These are phyloP conservation scores for Aegilops bicornis DNA, from an alignment of 176 grass and related monocot species.

Conservation along the genomic window DNA sequence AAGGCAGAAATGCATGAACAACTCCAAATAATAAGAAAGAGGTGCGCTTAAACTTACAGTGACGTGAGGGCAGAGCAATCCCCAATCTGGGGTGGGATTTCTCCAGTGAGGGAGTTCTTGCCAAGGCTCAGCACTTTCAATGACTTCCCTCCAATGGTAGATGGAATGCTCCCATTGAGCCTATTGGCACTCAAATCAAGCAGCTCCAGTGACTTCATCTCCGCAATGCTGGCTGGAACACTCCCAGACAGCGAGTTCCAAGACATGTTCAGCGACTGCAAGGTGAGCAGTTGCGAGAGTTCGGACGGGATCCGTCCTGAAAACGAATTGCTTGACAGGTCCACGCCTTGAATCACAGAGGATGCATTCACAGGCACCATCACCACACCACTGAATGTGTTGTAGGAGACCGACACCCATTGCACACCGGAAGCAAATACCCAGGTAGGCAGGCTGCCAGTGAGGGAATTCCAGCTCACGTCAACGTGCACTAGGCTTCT, in stretches of 20 bases:
- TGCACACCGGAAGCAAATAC: conserved; percentile 62
- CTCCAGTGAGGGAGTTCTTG: conserved; percentile 74
- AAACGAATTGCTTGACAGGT: conserved; percentile 90
- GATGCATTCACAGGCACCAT: conserved; percentile 47
- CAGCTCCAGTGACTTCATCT: conserved; percentile 70
- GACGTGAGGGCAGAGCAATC: conserved; percentile 63
- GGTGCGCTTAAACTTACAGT: conserved; percentile 58
- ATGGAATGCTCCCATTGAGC: conserved; percentile 68
- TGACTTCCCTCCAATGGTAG: conserved; percentile 47
- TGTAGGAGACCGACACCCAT: conserved; percentile 72
- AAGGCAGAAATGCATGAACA: not conserved
- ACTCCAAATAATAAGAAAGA: conserved; percentile 12
- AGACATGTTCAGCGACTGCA: conserved; percentile 78
- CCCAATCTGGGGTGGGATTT: conserved; percentile 70
- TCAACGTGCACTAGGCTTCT: conserved; percentile 68
- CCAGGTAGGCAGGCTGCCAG: conserved; percentile 71
- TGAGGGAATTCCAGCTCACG: conserved; percentile 82
- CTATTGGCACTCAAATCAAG: conserved; percentile 71
- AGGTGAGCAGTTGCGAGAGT: conserved; percentile 50
- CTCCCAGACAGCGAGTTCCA: conserved; percentile 66
- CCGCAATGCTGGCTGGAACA: conserved; percentile 52
- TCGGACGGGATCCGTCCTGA: conserved; percentile 65
- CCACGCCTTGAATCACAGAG: conserved; percentile 56
- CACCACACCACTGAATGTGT: conserved; percentile 71
- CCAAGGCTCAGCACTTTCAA: conserved; percentile 70